Evolutionary conservation across 2,329 filamentous ascomycete species (phyloP).

Genomic region (Ambrosiella cleistominuta): DNA sequence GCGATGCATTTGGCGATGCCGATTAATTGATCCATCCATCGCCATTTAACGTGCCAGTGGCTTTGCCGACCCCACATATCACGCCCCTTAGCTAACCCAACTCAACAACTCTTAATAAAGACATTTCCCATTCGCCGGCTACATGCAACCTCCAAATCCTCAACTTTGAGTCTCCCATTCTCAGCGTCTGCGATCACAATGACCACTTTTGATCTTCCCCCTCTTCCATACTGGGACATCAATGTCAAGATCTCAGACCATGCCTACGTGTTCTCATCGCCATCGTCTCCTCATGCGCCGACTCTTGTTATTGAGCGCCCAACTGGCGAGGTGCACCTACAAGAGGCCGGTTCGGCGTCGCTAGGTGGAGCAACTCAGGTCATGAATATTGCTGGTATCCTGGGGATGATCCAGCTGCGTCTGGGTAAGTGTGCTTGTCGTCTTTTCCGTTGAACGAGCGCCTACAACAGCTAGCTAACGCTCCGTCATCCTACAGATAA

Average conservation of each 20-base stretch:
- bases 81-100: too few relatives aligned
- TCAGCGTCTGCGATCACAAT: constrained; percentile 16
- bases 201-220: constrained; percentile 22
- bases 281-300: constrained; percentile 76
- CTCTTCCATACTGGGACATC: constrained; percentile 76
- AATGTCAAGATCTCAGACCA: constrained; percentile 85
- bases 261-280: constrained; percentile 91
- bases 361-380: constrained; percentile 56
- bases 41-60: too few relatives aligned
- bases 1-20: too few relatives aligned
- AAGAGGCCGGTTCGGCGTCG: constrained; percentile 57
- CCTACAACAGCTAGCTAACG: background rate
- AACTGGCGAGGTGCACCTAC: constrained; percentile 74
- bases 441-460: background rate
- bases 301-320: constrained; percentile 81
- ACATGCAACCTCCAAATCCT: background rate
- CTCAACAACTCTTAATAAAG: too few relatives aligned
- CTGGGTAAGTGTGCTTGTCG: constrained; percentile 43
- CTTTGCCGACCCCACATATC: too few relatives aligned
- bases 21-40: too few relatives aligned
- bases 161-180: background rate
- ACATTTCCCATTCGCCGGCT: too few relatives aligned
- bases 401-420: constrained; percentile 84
- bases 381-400: constrained; percentile 83
- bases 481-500: constrained; percentile 41